Evolutionary conservation across 2,329 filamentous ascomycete species (phyloP).

Genomic region (Hypomyces rosellus): DNA sequence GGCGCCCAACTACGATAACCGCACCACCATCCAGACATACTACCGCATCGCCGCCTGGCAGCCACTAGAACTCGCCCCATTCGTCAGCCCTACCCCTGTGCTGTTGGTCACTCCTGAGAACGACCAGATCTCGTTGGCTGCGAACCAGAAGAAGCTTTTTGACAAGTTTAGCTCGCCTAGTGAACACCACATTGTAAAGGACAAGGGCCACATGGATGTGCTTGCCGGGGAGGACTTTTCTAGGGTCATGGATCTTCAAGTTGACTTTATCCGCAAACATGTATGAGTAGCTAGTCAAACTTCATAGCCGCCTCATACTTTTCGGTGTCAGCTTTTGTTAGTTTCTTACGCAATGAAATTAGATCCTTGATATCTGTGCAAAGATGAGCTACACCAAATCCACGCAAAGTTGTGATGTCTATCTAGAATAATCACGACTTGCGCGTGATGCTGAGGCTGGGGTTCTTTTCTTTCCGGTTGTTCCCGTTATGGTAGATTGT

Average conservation of each 20-base stretch:
- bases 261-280: background rate
- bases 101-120: constrained; percentile 23
- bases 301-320: too few species aligned
- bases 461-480: too few species aligned
- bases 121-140: constrained; percentile 28
- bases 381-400: too few species aligned
- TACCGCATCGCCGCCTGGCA: constrained; percentile 19
- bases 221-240: background rate
- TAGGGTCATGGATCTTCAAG: background rate
- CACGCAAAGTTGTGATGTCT: too few species aligned
- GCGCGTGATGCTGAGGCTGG: too few species aligned
- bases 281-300: too few species aligned
- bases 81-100: constrained; percentile 16
- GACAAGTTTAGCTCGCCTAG: background rate
- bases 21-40: constrained; percentile 23
- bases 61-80: constrained; percentile 15
- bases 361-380: too few species aligned
- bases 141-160: constrained; percentile 10
- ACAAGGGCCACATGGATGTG: background rate
- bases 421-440: too few species aligned
- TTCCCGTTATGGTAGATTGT: too few species aligned
- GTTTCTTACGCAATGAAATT: too few species aligned
- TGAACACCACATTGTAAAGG: background rate
- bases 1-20: constrained; percentile 17
- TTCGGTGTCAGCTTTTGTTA: too few species aligned